Evolutionary conservation across 2,329 filamentous ascomycete genomes (phyloP).

Genomic region (Hymenotorrendiella dingleyae): DNA sequence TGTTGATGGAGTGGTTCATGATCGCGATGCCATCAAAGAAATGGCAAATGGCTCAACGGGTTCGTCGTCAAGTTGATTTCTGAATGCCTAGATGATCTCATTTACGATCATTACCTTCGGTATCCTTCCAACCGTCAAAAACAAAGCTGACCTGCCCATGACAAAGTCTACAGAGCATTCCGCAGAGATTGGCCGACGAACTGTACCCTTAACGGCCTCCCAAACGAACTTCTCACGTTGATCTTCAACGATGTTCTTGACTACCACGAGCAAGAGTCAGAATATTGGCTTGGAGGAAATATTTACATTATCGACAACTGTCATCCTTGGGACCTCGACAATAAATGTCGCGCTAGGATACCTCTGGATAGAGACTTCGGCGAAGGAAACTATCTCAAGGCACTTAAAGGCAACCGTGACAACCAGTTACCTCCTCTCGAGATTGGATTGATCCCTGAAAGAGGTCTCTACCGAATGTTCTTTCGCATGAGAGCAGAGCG

Average conservation of each 20-base stretch:
- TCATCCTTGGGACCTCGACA: neutral
- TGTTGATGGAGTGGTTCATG: too few species aligned
- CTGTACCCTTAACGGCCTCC: neutral
- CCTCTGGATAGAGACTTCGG: too few species aligned
- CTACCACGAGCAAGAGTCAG: neutral
- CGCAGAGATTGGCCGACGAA: neutral
- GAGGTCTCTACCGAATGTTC: neutral
- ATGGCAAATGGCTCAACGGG: too few species aligned
- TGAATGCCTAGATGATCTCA: too few species aligned
- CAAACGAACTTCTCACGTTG: neutral
- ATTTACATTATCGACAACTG: neutral
- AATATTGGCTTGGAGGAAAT: neutral
- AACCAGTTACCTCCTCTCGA: neutral
- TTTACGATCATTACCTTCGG: too few species aligned
- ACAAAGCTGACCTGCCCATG: too few species aligned
- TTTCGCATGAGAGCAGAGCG: neutral
- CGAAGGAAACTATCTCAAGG: neutral
- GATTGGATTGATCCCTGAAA: neutral
- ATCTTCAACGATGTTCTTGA: neutral
- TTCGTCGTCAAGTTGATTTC: too few species aligned
- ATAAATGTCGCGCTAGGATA: too few species aligned
- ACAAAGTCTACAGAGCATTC: neutral
- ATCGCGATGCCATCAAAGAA: too few species aligned
- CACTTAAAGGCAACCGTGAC: neutral
- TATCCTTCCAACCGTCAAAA: neutral